Percentiles rank a stretch among this genome's conserved stretches.
phyloP scores from a whole-genome alignment of 2,329 filamentous ascomycete genomes.

The Paecilomyces dactylethromorphus region DNA sequence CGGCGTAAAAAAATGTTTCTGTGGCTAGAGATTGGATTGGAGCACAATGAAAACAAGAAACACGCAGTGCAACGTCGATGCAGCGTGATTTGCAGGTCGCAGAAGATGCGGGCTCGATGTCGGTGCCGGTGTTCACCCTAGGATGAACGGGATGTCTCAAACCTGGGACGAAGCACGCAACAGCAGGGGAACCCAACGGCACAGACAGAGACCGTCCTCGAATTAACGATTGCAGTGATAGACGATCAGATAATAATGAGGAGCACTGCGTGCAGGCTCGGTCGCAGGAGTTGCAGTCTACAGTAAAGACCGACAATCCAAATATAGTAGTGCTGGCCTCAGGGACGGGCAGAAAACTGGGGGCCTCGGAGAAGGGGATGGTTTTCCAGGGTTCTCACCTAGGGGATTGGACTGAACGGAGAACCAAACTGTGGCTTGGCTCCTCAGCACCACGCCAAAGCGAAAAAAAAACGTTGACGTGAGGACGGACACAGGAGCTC shows the following conservation, averaged over 20 bases:
- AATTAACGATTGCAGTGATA: not conserved
- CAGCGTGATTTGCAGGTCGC: not conserved
- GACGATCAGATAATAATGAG: not conserved
- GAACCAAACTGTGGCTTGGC: not conserved
- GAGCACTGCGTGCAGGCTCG: not conserved
- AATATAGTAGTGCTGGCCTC: not conserved
- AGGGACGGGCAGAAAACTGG: not conserved
- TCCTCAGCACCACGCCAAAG: not conserved
- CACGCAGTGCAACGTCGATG: not conserved
- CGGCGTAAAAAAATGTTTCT: not conserved
- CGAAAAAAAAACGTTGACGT: not conserved
- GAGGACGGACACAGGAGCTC: not conserved
- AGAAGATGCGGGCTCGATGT: not conserved
- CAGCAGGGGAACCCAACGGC: not conserved
- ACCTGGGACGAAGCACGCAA: not conserved
- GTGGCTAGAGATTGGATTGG: not conserved
- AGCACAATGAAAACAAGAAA: not conserved
- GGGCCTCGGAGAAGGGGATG: not conserved
- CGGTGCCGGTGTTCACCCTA: not conserved
- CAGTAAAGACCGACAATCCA: not conserved
- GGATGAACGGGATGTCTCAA: not conserved
- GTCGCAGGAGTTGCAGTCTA: not conserved
- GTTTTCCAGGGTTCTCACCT: not conserved
- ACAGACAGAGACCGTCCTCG: not conserved
- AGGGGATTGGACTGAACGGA: not conserved